Conservation (phyloP, 2,329 filamentous ascomycete genomes). For the Arthrobotrys conoides region DNA sequence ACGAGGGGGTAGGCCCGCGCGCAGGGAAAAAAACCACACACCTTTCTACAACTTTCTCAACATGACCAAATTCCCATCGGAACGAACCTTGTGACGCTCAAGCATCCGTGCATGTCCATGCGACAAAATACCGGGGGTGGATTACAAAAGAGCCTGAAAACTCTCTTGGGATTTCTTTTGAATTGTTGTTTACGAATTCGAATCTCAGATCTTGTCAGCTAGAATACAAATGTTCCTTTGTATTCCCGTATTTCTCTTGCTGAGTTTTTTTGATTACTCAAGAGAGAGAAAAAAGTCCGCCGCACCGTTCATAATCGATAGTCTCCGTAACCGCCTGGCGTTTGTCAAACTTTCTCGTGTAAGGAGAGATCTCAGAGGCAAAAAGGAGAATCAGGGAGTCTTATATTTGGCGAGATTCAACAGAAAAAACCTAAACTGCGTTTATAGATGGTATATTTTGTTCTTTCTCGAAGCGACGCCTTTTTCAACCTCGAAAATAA, state of each 20-base stretch:
- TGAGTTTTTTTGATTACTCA: slow-evolving; percentile 11
- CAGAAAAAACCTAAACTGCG: slow-evolving; percentile 9
- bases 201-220: not conserved
- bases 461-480: slow-evolving; percentile 4
- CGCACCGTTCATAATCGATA: not conserved
- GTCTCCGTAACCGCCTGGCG: slow-evolving; percentile 21
- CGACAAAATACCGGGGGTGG: slow-evolving; percentile 40
- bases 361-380: no score
- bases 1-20: slow-evolving; percentile 37
- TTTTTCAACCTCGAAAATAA: not conserved
- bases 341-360: slow-evolving; percentile 4
- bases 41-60: slow-evolving; percentile 11
- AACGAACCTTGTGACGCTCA: slow-evolving; percentile 57
- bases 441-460: not conserved
- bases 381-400: not conserved
- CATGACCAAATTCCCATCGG: slow-evolving; percentile 31
- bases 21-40: slow-evolving; percentile 8
- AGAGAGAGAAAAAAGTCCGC: not conserved
- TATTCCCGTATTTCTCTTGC: not conserved
- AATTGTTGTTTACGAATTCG: not conserved
- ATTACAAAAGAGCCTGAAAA: slow-evolving; percentile 27
- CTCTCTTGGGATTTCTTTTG: not conserved
- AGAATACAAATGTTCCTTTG: slow-evolving; percentile 1
- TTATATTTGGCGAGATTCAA: slow-evolving; percentile 8
- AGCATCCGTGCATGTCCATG: slow-evolving; percentile 60